Evolutionary conservation across 371 early-diverging fungal genomes (phyloP), one percentile per base, ranked within the genome.

Genomic region (Dichotomocladium elegans): DNA sequence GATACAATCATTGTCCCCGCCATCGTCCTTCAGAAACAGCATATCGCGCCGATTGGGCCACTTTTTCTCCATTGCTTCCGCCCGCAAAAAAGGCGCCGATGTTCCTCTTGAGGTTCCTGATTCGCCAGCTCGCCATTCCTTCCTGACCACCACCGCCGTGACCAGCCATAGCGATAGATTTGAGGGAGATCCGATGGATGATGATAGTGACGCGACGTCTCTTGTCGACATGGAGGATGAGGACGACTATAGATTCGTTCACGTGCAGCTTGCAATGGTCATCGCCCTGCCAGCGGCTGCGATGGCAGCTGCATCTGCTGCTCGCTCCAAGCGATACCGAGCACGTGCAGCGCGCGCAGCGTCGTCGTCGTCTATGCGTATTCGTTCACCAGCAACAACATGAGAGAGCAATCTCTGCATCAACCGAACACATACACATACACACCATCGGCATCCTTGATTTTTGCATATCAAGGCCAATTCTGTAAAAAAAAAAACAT

Each of bases 301-400:
- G 8, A 31, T 48, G 29, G 49, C 49, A 30, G 49, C 49, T 22
- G 49, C 49, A n/a, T 34, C 49, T 33, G 49, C 49, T 12, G 49
- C 49, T 22, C 19, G 49, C 22, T 48, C 49, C 25, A 15, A 35
- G 24, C 49, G 49, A 48, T 48, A 48, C 35, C 49, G 31, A n/a
- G 49, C 49, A 14, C 31, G 49, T 25, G 35, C 31, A 30, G 49
- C 49, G 24, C 31, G 34, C 31, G 49, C 49, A 35, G 24, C 49
- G n/a, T n/a, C n/a, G n/a, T n/a, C n/a, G n/a, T n/a, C n/a, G n/a
- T n/a, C n/a, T n/a, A n/a, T n/a, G n/a, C n/a, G n/a, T n/a, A n/a
- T n/a, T n/a, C n/a, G n/a, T n/a, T n/a, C n/a, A n/a, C n/a, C n/a
- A n/a, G n/a, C n/a, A n/a, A n/a, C n/a, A n/a, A n/a, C n/a, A n/a